Evolutionary conservation across 179 eudicot genomes (phyloP), one percentile per base, ranked within the genome.

Genomic region (Heliamphora ciliata): DNA sequence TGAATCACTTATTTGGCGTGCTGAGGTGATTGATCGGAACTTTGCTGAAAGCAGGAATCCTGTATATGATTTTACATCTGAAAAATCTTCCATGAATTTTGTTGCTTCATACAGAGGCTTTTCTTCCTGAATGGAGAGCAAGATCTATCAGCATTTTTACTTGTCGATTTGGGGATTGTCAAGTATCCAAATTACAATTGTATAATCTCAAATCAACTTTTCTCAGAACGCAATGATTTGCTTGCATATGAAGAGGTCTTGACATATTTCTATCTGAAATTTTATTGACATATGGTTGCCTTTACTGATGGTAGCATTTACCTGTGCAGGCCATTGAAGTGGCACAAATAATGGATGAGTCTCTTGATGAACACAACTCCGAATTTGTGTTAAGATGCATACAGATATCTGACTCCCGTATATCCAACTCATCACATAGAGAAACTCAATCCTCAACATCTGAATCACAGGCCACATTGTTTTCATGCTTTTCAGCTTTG

Each of bases 191-290:
- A 83, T 11, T 96, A 96, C 89, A 94, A 82, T 59, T 91, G 97
- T 87, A 84, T 86, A 17, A 83, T 88, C 71, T 81, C 91, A 59
- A 85, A 87, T 77, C 91, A 89, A 76, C 85, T 93, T 11, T 92
- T 91, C 76, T 76, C 88, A 65, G 80, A 80, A 21, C 89, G 93
- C 82, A 88, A 81, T 84, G 92, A 89, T 72, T 84, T 92, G 78
- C 92, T 96, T 77, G 90, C 98, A 77, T 94, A 89, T 88, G 99
- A 96, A 90, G 98, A 96, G 99, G 98, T 96, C 84, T 72, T 76
- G 31, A 44, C 69, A 71, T 76, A 69, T 44, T 59, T 59, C 14
- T 9, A 0, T 17, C 56, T 46, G 18, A 14, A 84, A 55, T 31
- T 11, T 15, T 60, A 8, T 51, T 13, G 58, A 21, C 75, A 21